Evolutionary conservation across 2,329 filamentous ascomycete species (phyloP), one percentile per base, ranked within the genome.

Genomic region (Cytospora schulzeri): DNA sequence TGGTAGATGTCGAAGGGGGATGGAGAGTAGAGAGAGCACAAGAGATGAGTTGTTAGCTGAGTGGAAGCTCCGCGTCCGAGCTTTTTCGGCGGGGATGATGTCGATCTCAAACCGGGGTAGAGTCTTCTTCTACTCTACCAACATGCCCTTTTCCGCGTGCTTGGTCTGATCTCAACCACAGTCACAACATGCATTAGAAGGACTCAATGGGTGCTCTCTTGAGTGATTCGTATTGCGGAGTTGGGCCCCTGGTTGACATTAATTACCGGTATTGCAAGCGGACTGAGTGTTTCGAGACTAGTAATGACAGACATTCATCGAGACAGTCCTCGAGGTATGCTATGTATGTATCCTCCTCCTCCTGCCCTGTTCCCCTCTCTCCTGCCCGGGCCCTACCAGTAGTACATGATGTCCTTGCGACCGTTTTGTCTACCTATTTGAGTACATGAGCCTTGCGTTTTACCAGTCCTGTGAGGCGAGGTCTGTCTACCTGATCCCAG

Each of bases 341-440:
- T 48, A 24, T 45, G 45, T 22, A n/a, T n/a, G n/a, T 31, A 60
- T 60, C 33, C 6, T 45, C 50, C 28, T 5, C 33, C 33, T 29
- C 3, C 33, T 35, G 38, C 52, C 59, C 52, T n/a, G 24, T n/a
- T 2, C 19, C 35, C 19, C 19, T 22, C 33, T 45, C 19, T 11
- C 33, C 29, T 31, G 29, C 29, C 29, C 38, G 38, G 52, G 14
- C 28, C 45, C 9, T 45, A 58, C 45, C 48, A 51, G 15, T 56
- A 31, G 19, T 58, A 63, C 62, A 59, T 55, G 55, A 29, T 53
- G 60, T 62, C 55, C 63, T 65, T 58, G 63, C 60, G 60, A 66
- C 60, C 41, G 11, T 38, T 35, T 19, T 60, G 54, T 65, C 59
- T 65, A 62, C 31, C 28, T 63, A 54, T 24, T 52, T 35, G 29